Percentiles rank a stretch among this genome's conserved stretches.
Conservation (phyloP, 306 rosid genomes). For the Carpinus viminea region DNA sequence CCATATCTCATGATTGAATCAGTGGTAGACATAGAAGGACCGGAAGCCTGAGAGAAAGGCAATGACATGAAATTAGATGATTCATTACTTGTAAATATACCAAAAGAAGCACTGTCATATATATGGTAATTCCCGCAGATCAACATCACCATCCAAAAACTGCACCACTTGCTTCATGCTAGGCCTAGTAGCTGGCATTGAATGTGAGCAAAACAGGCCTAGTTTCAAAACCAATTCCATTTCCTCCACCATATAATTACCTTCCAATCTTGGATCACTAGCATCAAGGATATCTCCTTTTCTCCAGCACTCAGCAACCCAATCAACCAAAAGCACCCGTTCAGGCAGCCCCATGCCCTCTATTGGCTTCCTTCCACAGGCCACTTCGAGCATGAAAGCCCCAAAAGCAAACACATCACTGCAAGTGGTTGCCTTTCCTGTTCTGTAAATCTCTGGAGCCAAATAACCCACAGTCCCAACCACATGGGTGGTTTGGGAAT, state of each 20-base stretch:
- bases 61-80: no score
- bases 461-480: slow-evolving; percentile 6
- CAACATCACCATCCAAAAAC: neutral
- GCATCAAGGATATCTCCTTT: neutral
- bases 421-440: neutral
- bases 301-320: neutral
- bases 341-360: neutral
- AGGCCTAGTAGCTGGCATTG: neutral
- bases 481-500: neutral
- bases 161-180: neutral
- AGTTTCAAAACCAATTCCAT: neutral
- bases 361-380: slow-evolving; percentile 5
- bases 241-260: neutral
- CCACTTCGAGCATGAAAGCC: slow-evolving; percentile 4
- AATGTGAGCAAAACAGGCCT: neutral
- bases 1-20: no score
- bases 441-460: neutral
- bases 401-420: slow-evolving; percentile 4
- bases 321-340: neutral
- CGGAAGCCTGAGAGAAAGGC: no score
- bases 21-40: no score
- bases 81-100: no score
- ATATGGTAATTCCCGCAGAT: neutral
- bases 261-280: slow-evolving; percentile 2
- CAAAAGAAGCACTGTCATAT: neutral